Conservation (phyloP, 768 basidiomycete species). For the Trametes cubensis region DNA sequence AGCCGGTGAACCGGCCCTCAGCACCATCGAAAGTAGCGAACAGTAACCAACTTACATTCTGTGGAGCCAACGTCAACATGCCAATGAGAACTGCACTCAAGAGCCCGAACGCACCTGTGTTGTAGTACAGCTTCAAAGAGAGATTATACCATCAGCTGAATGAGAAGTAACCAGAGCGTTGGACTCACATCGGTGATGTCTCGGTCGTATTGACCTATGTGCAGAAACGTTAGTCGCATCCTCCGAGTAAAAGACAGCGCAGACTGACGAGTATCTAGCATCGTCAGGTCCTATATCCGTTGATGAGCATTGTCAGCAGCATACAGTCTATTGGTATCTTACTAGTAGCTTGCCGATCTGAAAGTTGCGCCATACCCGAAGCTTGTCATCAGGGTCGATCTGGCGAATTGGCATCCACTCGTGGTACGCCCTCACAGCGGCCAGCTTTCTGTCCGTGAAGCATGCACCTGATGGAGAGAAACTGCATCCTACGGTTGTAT, state of each 20-base stretch:
- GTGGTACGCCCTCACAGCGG: slow-evolving; percentile 60
- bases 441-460: slow-evolving; percentile 61
- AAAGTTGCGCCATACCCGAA: slow-evolving; percentile 66
- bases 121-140: slow-evolving; percentile 46
- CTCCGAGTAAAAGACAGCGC: background rate
- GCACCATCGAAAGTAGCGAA: too few relatives aligned
- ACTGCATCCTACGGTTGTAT: slow-evolving; percentile 50
- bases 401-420: slow-evolving; percentile 68
- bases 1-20: background rate
- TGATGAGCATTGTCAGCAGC: too few relatives aligned
- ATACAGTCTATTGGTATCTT: background rate
- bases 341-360: slow-evolving; percentile 59
- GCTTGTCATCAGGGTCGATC: slow-evolving; percentile 54
- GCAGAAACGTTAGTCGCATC: too few relatives aligned
- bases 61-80: background rate
- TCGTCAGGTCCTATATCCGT: slow-evolving; percentile 47
- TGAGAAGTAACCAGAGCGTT: background rate
- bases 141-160: background rate
- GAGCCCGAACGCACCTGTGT: slow-evolving; percentile 44
- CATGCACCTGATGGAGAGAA: slow-evolving; percentile 58
- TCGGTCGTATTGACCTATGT: slow-evolving; percentile 52
- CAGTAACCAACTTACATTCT: too few relatives aligned
- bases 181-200: slow-evolving; percentile 56
- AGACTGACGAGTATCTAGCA: slow-evolving; percentile 53
- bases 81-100: background rate